Conservation (phyloP, 192 early-diverging fungal species). For the Backusella psychrophila region DNA sequence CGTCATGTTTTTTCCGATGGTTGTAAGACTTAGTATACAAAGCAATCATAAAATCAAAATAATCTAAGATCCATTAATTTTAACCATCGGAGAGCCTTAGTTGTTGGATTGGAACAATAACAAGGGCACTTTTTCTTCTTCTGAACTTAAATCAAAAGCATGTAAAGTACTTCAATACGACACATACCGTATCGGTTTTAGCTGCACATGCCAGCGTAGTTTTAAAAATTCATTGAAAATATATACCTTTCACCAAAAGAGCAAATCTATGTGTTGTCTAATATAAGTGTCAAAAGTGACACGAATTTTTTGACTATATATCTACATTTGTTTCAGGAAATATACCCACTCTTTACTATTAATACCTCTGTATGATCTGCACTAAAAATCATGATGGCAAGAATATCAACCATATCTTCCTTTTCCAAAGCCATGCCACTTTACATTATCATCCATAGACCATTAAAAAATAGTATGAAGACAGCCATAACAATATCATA, state of each 20-base stretch:
- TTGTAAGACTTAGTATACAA: background rate
- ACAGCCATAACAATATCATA: conserved; percentile 19
- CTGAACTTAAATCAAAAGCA: background rate
- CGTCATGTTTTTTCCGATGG: background rate
- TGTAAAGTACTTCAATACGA: background rate
- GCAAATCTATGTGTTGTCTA: background rate
- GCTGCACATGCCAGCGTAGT: background rate
- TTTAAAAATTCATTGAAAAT: conserved; percentile 8
- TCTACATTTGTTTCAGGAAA: background rate
- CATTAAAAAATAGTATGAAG: conserved; percentile 14
- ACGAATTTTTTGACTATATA: background rate
- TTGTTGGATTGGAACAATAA: conserved; percentile 1
- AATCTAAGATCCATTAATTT: background rate
- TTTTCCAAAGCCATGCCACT: conserved; percentile 6
- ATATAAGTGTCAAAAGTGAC: background rate
- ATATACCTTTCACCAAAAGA: conserved; percentile 2
- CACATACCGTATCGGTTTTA: background rate
- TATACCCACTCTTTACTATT: conserved; percentile 18
- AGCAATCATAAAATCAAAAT: conserved; percentile 4
- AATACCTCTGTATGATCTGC: conserved; percentile 19
- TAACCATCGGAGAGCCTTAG: background rate
- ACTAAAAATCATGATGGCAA: conserved; percentile 31
- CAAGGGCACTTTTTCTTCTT: background rate
- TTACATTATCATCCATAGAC: background rate
- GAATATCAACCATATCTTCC: background rate